Conservation (phyloP, 2,329 filamentous ascomycete species). For the Sporothrix luriei region DNA sequence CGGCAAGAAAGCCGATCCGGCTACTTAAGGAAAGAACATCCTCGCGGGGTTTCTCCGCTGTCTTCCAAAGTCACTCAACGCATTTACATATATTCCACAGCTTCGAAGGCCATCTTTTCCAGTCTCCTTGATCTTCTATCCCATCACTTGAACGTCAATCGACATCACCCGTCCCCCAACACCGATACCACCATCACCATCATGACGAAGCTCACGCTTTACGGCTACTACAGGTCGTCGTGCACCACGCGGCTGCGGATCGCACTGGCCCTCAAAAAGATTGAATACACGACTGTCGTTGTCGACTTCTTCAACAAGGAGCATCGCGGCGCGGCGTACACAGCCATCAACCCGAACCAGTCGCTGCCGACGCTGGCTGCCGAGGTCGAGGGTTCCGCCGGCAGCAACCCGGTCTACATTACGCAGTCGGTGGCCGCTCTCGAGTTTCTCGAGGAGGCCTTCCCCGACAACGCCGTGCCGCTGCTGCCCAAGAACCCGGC, state of each 20-base stretch:
- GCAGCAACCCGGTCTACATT: neutral
- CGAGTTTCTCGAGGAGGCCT: slow-evolving; percentile 63
- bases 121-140: neutral
- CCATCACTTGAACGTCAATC: neutral
- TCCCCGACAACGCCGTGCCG: slow-evolving; percentile 49
- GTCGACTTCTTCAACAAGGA: slow-evolving; percentile 60
- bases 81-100: neutral
- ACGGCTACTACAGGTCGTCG: slow-evolving; percentile 65
- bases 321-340: slow-evolving; percentile 52
- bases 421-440: slow-evolving; percentile 59
- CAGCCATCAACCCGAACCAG: slow-evolving; percentile 54
- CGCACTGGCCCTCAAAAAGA: slow-evolving; percentile 57
- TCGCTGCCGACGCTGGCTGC: slow-evolving; percentile 58
- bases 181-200: neutral
- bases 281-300: slow-evolving; percentile 51
- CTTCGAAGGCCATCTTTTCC: neutral
- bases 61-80: neutral
- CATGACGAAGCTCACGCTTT: slow-evolving; percentile 45
- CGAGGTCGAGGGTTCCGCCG: slow-evolving; percentile 34
- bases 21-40: neutral
- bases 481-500: slow-evolving; percentile 47
- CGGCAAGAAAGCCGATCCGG: slow-evolving; percentile 22
- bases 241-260: slow-evolving; percentile 65
- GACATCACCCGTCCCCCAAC: neutral
- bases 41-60: neutral